Conservation (phyloP, 2,329 filamentous ascomycete genomes). For the Claviceps quebecensis region DNA sequence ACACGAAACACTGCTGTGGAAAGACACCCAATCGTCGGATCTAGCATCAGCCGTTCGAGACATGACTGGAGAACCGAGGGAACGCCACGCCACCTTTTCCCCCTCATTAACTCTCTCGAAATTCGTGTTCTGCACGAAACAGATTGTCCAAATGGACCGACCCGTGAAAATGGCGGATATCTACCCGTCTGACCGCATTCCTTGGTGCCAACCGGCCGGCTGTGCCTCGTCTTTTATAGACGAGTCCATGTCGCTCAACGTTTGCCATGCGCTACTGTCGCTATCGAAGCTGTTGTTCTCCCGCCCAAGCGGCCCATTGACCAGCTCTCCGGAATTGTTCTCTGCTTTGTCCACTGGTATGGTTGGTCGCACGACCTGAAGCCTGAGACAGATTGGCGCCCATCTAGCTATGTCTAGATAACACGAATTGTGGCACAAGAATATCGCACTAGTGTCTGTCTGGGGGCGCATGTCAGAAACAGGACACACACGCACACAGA, state of each 20-base stretch:
- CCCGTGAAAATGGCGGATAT: background rate
- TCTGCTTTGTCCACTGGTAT: background rate
- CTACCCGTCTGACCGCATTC: background rate
- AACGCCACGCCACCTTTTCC: background rate
- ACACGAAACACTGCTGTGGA: background rate
- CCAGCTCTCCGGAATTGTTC: background rate
- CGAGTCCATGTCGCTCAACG: background rate
- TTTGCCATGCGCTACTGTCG: background rate
- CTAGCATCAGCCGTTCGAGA: background rate
- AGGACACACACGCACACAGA: too few species aligned
- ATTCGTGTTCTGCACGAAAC: background rate
- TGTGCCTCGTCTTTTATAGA: background rate
- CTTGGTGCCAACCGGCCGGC: background rate
- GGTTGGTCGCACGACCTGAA: slow-evolving; percentile 1
- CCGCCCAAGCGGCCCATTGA: background rate
- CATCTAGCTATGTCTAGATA: background rate
- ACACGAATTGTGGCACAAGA: background rate
- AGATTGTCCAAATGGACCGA: background rate
- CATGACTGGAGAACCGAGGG: background rate
- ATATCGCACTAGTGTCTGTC: background rate
- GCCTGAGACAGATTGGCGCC: slow-evolving; percentile 1
- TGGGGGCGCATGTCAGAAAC: background rate
- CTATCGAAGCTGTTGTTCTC: background rate
- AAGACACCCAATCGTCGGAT: background rate
- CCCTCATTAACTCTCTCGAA: background rate